Conservation (phyloP, 805 yeast genomes). For the Debaryomyces hansenii region DNA sequence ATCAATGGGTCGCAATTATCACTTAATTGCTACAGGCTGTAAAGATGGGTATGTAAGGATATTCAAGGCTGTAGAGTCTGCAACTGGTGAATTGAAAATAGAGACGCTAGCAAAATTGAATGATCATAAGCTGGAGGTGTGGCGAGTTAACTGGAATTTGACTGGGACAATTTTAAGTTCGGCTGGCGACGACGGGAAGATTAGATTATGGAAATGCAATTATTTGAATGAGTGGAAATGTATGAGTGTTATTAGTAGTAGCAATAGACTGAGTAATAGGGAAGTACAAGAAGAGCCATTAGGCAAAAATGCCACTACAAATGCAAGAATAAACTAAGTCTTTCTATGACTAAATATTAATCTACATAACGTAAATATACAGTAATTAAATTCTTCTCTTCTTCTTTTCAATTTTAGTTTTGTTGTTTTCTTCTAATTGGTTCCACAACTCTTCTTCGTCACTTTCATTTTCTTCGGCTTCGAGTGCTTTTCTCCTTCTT, state of each 20-base stretch:
- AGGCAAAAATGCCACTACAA: background rate
- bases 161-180: conserved; percentile 91
- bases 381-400: conserved; percentile 1
- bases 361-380: background rate
- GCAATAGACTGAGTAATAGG: conserved; percentile 24
- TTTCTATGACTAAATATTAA: conserved; percentile 2
- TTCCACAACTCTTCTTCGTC: conserved; percentile 42
- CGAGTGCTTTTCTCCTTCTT: conserved; percentile 23
- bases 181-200: conserved; percentile 94
- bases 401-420: conserved; percentile 32
- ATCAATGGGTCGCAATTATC: conserved; percentile 86
- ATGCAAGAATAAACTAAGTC: conserved; percentile 2
- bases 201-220: conserved; percentile 88
- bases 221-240: conserved; percentile 87
- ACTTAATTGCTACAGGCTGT: conserved; percentile 91
- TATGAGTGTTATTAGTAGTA: conserved; percentile 62
- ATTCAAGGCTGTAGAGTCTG: conserved; percentile 63
- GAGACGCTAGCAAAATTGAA: conserved; percentile 66
- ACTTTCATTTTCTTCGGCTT: conserved; percentile 24
- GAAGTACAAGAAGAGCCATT: conserved; percentile 13
- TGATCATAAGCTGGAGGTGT: conserved; percentile 85
- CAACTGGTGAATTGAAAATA: conserved; percentile 38
- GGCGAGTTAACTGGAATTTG: conserved; percentile 94
- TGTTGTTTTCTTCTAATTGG: conserved; percentile 33
- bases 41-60: conserved; percentile 91